Evolutionary conservation across 495 filamentous ascomycete species (phyloP), one percentile per base, ranked within the genome.

Genomic region (Cairneyella variabilis): DNA sequence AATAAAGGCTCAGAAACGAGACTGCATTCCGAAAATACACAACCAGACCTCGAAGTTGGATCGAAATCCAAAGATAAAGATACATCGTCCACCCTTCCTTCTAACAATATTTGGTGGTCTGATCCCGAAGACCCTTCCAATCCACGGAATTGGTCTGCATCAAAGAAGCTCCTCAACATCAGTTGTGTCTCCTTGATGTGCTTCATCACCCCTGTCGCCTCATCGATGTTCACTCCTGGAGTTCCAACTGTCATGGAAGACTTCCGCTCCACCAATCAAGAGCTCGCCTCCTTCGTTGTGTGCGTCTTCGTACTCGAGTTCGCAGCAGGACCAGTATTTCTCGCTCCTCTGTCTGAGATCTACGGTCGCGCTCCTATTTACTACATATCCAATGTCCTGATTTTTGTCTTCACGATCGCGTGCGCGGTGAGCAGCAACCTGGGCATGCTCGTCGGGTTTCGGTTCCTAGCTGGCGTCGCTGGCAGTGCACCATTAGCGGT

Each of bases 241-340:
- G 64, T 90, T 9, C 56, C 64, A 4, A 51, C 72, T 1, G 76
- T 90, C 26, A 69, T 74, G 39, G 54, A 61, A 1, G 85, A 91
- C 11, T 74, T 92, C 26, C 58, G 76, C 18, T 85, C 90, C 20
- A 53, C 60, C 2, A 75, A 76, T 27, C 58, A 73, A 56, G 70
- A 84, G 18, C 66, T 82, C 37, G 72, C 69, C 17, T 74, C 82
- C 26, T 70, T 91, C 38, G 77, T 78, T 1, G 69, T 93, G 30
- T 88, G 84, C 0, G 74, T 87, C 55, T 92, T 91, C 66, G 69
- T 93, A 11, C 74, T 91, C 3, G 88, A 84, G 3, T 92, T 88
- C 63, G 83, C 83, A 54, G 59, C 78, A 36, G 78, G 76, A 0
- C 81, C 81, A 0, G 66, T 84, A 3, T 62, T 84, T 28, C 71